Evolutionary conservation across 495 filamentous ascomycete genomes (phyloP), one percentile per base, ranked within the genome.

Genomic region (Aspergillus funiculosus): DNA sequence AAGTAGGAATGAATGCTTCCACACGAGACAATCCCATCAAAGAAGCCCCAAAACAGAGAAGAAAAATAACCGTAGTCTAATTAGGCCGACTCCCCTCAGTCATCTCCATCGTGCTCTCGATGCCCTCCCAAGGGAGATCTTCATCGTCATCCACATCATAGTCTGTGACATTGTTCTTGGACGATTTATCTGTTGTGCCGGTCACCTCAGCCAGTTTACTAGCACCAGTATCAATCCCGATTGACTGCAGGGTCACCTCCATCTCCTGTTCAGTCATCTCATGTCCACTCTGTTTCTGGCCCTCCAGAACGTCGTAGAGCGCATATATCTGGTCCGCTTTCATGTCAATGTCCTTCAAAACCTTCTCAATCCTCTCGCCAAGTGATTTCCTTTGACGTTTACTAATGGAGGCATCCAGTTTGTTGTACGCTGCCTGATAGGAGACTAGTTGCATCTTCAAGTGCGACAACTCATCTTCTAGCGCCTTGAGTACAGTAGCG

Each of bases 301-400:
- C 88, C 59, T 95, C 91, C 6, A 94, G 75, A 6, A 95, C 89
- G 57, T 97, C 91, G 48, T 94, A 89, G 5, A 96, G 71, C 6
- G 79, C 75, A 59, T 96, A 96, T 30, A 96, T 82, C 58, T 94
- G 86, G 46, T 89, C 86, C n/a, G 81, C 78, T 62, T 91, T 90
- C 48, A 73, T 69, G 58, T 92, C 86, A 30, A 90, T 80, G 41
- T 78, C 75, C 38, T 70, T 70, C 26, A 83, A 59, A 19, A 90
- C 49, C 44, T 71, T 70, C 52, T 82, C 76, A 28, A 94, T 83
- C 52, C 82, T 79, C 19, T 61, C 69, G 46, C 79, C 70, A 24
- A 91, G 50, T 7, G 72, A 64, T 54, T 82, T 83, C 39, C 90
- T 77, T 54, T 82, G 76, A 28, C 80, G 76, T 58, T 82, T 85